Evolutionary conservation across 106 monocot species (phyloP).

Genomic region (Amphibolis antarctica): DNA sequence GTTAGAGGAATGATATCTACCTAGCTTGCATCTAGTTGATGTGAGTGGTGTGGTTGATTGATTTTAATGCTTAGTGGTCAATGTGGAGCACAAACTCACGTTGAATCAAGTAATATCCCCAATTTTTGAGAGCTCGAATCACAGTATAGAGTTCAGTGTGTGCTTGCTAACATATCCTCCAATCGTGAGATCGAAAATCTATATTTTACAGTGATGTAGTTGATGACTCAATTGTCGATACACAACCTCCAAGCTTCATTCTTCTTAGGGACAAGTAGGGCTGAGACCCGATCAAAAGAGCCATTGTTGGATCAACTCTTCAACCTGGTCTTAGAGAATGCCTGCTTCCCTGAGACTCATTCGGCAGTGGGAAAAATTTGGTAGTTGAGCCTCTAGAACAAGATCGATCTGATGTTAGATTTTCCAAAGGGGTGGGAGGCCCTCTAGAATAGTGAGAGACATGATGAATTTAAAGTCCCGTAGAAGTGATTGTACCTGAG

Average conservation of each 20-base stretch:
- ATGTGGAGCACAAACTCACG: neutral
- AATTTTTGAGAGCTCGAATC: neutral
- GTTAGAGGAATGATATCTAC: neutral
- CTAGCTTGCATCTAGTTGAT: neutral
- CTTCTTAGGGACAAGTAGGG: neutral
- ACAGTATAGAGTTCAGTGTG: neutral
- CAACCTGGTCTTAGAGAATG: neutral
- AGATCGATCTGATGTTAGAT: too few species aligned
- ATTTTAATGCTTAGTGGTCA: neutral
- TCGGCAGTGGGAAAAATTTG: neutral
- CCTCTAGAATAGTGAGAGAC: neutral
- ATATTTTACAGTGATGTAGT: neutral
- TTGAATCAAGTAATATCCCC: neutral
- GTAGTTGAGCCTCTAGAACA: too few species aligned
- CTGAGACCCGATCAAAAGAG: neutral
- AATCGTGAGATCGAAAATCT: neutral
- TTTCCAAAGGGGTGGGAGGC: constrained; percentile 3
- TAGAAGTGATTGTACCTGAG: neutral
- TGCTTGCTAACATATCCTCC: neutral
- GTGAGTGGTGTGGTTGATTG: neutral
- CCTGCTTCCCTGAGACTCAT: neutral
- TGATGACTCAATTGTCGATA: neutral
- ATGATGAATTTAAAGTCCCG: neutral
- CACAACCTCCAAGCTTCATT: neutral
- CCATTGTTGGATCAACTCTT: neutral